Evolutionary conservation across 495 filamentous ascomycete genomes (phyloP).

Genomic region (Penicillium fimorum): DNA sequence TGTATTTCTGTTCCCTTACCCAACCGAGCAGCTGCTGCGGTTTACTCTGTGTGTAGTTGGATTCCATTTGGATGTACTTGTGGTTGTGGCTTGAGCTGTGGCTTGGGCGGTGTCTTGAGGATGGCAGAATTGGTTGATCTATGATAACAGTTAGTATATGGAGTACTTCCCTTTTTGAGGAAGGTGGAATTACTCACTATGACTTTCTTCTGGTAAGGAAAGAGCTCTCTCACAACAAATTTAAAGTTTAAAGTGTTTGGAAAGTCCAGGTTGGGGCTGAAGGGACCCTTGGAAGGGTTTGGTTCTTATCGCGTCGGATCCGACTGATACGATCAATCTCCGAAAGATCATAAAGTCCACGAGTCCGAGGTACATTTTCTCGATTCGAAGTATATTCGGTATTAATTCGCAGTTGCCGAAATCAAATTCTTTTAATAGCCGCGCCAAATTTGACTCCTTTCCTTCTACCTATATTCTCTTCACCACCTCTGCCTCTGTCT

Average conservation of each 20-base stretch:
- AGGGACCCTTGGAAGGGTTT: no score
- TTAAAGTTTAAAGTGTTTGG: no score
- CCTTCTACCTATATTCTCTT: neutral
- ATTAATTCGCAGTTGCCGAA: neutral
- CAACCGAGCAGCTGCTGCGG: neutral
- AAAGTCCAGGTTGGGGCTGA: no score
- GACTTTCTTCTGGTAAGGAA: neutral
- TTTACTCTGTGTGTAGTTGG: neutral
- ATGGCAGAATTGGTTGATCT: neutral
- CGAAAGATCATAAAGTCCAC: neutral
- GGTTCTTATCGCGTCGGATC: neutral
- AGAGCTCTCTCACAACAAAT: no score
- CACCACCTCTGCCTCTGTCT: neutral
- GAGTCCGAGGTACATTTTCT: neutral
- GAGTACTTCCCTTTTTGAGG: neutral
- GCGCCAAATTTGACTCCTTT: neutral
- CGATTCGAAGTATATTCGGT: neutral
- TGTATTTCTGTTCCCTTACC: neutral
- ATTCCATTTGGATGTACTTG: neutral
- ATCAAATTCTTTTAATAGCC: neutral
- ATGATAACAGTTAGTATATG: neutral
- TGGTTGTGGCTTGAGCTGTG: neutral
- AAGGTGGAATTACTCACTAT: neutral
- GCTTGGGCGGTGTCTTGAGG: neutral
- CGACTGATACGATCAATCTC: constrained; percentile 3